A percentile compares a stretch with the other conserved stretches of the same genome.
phyloP scores from a whole-genome alignment of 2,329 filamentous ascomycete genomes.

The Bisporella sp. region DNA sequence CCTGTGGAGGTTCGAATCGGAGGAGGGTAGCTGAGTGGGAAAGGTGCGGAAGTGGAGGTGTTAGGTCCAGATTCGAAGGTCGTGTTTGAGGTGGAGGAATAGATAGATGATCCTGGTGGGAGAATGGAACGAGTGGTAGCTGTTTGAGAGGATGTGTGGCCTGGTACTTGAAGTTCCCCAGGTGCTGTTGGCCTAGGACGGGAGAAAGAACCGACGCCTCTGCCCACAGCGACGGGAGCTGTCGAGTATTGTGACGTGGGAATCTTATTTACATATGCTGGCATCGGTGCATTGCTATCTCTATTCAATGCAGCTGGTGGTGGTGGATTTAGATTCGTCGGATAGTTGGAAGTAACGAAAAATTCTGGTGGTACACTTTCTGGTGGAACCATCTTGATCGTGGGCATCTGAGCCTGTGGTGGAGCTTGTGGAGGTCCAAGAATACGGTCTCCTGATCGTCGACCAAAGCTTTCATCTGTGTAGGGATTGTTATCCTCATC shows the following conservation, averaged over 20 bases:
- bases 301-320: neutral
- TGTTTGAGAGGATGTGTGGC: too few species aligned
- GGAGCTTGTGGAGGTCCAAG: neutral
- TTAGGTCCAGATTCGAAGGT: neutral
- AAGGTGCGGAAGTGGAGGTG: neutral
- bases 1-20: neutral
- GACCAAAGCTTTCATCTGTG: constrained; percentile 8
- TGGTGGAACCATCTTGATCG: neutral
- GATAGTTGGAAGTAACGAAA: neutral
- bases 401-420: neutral
- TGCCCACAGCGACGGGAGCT: neutral
- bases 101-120: neutral
- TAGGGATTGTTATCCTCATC: constrained; percentile 9
- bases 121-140: neutral
- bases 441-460: neutral
- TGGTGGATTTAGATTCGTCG: neutral
- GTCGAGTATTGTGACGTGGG: neutral
- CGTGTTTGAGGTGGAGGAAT: neutral
- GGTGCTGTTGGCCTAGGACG: neutral
- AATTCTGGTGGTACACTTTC: neutral
- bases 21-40: neutral
- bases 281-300: neutral
- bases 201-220: neutral
- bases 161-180: neutral
- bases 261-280: neutral